Evolutionary conservation across 768 basidiomycete genomes (phyloP).

Genomic region (Cubamyces lactineus): DNA sequence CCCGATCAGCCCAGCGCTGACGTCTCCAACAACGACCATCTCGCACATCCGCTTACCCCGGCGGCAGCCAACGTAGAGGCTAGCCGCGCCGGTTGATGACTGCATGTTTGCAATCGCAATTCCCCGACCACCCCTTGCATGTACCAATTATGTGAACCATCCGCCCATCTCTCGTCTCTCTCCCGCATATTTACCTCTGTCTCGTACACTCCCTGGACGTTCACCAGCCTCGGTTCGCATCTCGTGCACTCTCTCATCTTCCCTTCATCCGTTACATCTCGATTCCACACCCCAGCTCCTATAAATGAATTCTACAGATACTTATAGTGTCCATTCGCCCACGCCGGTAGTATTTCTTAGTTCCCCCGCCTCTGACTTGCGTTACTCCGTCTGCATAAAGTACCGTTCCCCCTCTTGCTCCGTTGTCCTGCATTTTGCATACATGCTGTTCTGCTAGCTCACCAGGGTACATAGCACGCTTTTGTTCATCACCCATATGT

Average conservation of each 20-base stretch:
- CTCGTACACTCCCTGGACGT: slow-evolving; percentile 27
- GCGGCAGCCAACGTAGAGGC: slow-evolving; percentile 46
- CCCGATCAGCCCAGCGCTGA: slow-evolving; percentile 37
- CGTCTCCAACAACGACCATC: slow-evolving; percentile 30
- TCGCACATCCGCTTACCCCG: slow-evolving; percentile 30
- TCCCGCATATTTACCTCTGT: slow-evolving; percentile 32
- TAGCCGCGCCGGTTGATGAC: slow-evolving; percentile 46
- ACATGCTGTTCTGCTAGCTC: slow-evolving; percentile 36
- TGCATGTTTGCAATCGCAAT: slow-evolving; percentile 19
- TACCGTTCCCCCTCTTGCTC: slow-evolving; percentile 29
- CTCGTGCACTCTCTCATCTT: slow-evolving; percentile 22
- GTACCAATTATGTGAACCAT: slow-evolving; percentile 34
- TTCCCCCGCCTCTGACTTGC: slow-evolving; percentile 20
- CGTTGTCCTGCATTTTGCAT: slow-evolving; percentile 38
- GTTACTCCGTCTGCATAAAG: slow-evolving; percentile 32
- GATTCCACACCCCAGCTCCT: slow-evolving; percentile 25
- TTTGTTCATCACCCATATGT: slow-evolving; percentile 30
- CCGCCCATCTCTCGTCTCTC: slow-evolving; percentile 23
- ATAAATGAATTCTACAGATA: slow-evolving; percentile 30
- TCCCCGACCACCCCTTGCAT: slow-evolving; percentile 18
- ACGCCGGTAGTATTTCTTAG: slow-evolving; percentile 24
- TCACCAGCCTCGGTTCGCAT: slow-evolving; percentile 15
- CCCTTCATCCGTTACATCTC: slow-evolving; percentile 23
- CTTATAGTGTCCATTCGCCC: slow-evolving; percentile 25
- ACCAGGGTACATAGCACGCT: slow-evolving; percentile 33